These are phyloP conservation scores for Pseudogymnoascus sp. DNA, from an alignment of 2,329 filamentous ascomycete species.

Conservation along the genomic window DNA sequence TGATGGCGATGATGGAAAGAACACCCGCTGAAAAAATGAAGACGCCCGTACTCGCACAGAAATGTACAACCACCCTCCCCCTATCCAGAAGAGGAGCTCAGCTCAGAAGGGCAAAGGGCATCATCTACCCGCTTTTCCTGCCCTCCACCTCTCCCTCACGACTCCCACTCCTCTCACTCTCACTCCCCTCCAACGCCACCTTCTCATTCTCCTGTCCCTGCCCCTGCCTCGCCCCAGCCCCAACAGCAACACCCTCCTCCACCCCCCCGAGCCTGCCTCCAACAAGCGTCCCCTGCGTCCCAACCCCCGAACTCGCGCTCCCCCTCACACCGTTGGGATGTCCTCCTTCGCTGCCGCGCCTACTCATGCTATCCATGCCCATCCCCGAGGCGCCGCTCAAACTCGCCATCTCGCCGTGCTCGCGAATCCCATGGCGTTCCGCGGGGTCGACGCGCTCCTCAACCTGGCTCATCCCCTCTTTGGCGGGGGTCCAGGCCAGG, in stretches of 20 bases:
- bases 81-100: too few relatives aligned
- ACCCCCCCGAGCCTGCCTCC: not conserved
- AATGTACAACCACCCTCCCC: not conserved
- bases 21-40: not conserved
- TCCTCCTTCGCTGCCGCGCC: not conserved
- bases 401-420: slow-evolving; percentile 53
- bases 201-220: not conserved
- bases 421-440: slow-evolving; percentile 64
- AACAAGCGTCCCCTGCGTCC: not conserved
- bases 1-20: not conserved
- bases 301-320: not conserved
- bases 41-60: not conserved
- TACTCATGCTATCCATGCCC: not conserved
- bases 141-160: not conserved
- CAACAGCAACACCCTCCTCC: not conserved
- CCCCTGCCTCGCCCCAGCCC: too few relatives aligned
- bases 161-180: not conserved
- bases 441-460: slow-evolving; percentile 48
- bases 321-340: not conserved
- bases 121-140: not conserved
- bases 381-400: not conserved
- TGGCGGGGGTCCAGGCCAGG: slow-evolving; percentile 76
- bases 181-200: not conserved
- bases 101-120: not conserved
- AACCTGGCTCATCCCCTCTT: slow-evolving; percentile 48